Evolutionary conservation across 257 asterid species (phyloP).

Genomic region (Salvia miltiorrhiza): DNA sequence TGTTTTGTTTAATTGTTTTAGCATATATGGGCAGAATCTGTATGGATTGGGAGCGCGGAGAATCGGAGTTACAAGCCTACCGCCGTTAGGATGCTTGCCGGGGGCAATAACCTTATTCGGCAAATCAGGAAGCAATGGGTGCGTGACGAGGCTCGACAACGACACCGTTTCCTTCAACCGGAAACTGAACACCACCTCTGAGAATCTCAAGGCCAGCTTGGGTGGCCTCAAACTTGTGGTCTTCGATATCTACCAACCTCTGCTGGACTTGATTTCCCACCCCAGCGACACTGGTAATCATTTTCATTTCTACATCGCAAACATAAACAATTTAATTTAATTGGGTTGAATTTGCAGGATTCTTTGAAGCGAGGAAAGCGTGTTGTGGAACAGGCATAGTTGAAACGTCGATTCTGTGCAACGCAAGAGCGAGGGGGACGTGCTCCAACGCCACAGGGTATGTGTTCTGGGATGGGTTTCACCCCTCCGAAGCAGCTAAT

Average conservation of each 20-base stretch:
- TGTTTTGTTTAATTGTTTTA: no score
- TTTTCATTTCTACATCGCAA: no score
- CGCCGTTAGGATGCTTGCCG: constrained; percentile 86
- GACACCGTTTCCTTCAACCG: constrained; percentile 64
- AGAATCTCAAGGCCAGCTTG: constrained; percentile 42
- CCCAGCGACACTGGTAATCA: constrained; percentile 58
- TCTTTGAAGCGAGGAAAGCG: constrained; percentile 69
- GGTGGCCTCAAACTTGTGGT: constrained; percentile 72
- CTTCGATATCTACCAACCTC: constrained; percentile 70
- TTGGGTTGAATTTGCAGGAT: constrained; percentile 49
- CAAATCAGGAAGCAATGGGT: constrained; percentile 53
- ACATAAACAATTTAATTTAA: no score
- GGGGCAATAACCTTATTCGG: constrained; percentile 78
- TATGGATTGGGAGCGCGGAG: constrained; percentile 64
- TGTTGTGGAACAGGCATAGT: constrained; percentile 75
- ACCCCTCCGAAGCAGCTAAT: constrained; percentile 68
- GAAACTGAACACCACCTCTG: constrained; percentile 61
- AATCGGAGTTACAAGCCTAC: constrained; percentile 71
- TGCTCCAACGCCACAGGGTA: constrained; percentile 72
- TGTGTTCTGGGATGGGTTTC: constrained; percentile 84
- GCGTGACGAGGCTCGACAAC: constrained; percentile 58
- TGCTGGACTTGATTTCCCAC: constrained; percentile 48
- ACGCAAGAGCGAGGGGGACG: constrained; percentile 60
- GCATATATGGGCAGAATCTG: no score
- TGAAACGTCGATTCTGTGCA: constrained; percentile 68